Conservation (phyloP, 805 yeast genomes). For the Saccharomycopsis sp. region DNA sequence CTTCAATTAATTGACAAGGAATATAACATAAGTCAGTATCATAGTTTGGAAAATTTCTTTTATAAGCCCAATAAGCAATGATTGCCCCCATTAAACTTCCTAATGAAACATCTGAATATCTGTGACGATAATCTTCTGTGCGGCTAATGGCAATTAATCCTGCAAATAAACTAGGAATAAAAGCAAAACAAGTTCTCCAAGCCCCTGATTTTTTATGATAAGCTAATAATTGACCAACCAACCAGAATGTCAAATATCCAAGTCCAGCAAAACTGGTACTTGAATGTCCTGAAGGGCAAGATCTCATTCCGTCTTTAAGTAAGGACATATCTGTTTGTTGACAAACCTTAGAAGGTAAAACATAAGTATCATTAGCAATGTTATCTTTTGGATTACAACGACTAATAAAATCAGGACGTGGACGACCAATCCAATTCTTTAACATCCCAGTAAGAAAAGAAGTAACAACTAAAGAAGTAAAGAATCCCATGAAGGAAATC, state of each 20-base stretch:
- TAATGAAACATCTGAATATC: conserved; percentile 72
- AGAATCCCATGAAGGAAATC: conserved; percentile 54
- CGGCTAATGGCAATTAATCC: conserved; percentile 71
- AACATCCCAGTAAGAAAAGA: conserved; percentile 62
- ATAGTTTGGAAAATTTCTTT: conserved; percentile 31
- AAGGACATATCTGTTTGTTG: conserved; percentile 24
- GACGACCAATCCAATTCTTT: conserved; percentile 82
- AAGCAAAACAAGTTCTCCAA: conserved; percentile 49
- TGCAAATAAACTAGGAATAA: conserved; percentile 57
- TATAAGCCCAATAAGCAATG: conserved; percentile 39
- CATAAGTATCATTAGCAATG: conserved; percentile 43
- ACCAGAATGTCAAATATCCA: conserved; percentile 55
- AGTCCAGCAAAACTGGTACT: conserved; percentile 61
- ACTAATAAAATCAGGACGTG: conserved; percentile 84
- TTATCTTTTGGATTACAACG: conserved; percentile 62
- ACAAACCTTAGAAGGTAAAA: conserved; percentile 34
- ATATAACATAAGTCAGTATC: conserved; percentile 19
- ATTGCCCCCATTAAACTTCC: conserved; percentile 62
- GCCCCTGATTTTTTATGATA: conserved; percentile 42
- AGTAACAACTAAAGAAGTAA: conserved; percentile 48
- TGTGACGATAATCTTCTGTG: conserved; percentile 90
- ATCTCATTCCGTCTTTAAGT: conserved; percentile 58
- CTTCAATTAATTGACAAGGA: too few relatives aligned
- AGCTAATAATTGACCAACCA: conserved; percentile 53
- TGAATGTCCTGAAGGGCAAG: conserved; percentile 79